Conservation (phyloP, 2,329 filamentous ascomycete species). For the Ampelomyces quisqualis region DNA sequence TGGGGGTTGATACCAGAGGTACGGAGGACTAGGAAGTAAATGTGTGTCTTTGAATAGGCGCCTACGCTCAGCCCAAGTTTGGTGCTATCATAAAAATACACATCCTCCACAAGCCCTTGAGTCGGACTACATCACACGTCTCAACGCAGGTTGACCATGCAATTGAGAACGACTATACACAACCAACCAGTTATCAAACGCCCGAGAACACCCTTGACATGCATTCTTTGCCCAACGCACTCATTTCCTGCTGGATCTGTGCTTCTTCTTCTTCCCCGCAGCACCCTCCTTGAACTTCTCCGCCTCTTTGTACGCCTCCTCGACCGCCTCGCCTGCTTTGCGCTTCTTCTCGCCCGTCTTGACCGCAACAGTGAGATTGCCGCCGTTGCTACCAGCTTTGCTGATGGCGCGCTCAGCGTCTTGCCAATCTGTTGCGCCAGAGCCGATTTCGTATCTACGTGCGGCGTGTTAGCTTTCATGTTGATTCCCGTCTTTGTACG, state of each 20-base stretch:
- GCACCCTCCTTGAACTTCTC: conserved; percentile 39
- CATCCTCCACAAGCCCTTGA: too few species aligned
- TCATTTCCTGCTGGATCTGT: conserved; percentile 45
- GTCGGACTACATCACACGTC: too few species aligned
- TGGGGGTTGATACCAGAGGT: too few species aligned
- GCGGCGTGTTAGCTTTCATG: conserved; percentile 2
- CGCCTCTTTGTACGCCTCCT: conserved; percentile 48
- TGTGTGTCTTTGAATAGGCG: too few species aligned
- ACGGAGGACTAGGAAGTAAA: too few species aligned
- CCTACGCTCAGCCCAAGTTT: too few species aligned
- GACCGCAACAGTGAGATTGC: conserved; percentile 71
- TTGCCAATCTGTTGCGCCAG: conserved; percentile 56
- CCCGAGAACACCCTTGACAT: neutral
- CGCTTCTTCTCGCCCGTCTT: conserved; percentile 76
- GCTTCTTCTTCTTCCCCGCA: conserved; percentile 41
- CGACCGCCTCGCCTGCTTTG: conserved; percentile 63
- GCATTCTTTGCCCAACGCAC: neutral
- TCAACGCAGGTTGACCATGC: too few species aligned
- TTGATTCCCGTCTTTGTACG: neutral
- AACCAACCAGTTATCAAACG: conserved; percentile 1
- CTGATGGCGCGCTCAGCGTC: conserved; percentile 72
- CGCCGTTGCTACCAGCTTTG: conserved; percentile 52
- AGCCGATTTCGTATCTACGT: conserved; percentile 49
- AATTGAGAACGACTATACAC: too few species aligned
- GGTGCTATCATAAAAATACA: too few species aligned